Conservation (phyloP, 1,139 yeast species). For the Meyerozyma elateridarum region DNA sequence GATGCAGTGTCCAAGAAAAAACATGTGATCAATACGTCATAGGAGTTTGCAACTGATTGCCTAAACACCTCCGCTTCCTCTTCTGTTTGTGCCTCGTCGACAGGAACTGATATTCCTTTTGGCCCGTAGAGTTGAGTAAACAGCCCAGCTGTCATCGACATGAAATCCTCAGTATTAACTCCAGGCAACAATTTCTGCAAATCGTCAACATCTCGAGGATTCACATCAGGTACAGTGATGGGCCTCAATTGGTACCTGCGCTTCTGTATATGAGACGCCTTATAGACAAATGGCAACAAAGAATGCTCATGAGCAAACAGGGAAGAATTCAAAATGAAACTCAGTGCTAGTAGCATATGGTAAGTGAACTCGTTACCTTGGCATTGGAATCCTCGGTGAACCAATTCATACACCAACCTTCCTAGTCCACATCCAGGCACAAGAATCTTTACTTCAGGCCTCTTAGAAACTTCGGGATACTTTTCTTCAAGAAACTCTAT, state of each 20-base stretch:
- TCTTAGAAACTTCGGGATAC: slow-evolving; percentile 36
- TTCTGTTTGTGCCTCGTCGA: slow-evolving; percentile 1
- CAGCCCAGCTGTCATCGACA: slow-evolving; percentile 80
- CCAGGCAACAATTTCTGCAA: slow-evolving; percentile 26
- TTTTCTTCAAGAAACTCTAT: slow-evolving; percentile 36
- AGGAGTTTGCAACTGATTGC: slow-evolving; percentile 26
- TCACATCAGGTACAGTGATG: slow-evolving; percentile 49
- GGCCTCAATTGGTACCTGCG: slow-evolving; percentile 47
- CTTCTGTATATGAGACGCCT: slow-evolving; percentile 42
- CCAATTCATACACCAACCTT: slow-evolving; percentile 69
- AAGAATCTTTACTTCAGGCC: slow-evolving; percentile 45
- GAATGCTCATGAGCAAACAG: slow-evolving; percentile 31
- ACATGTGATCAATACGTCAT: slow-evolving; percentile 61
- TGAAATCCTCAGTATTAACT: slow-evolving; percentile 46
- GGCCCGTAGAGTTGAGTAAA: slow-evolving; percentile 76
- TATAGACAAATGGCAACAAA: slow-evolving; percentile 53
- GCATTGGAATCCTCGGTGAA: slow-evolving; percentile 61
- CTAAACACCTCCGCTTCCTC: slow-evolving; percentile 34
- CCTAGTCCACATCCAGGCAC: slow-evolving; percentile 89
- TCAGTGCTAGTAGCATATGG: slow-evolving; percentile 72
- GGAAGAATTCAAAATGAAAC: slow-evolving; percentile 56
- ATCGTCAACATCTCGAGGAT: slow-evolving; percentile 34
- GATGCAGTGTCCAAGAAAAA: slow-evolving; percentile 80
- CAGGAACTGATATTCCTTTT: slow-evolving; percentile 8
- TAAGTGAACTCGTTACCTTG: slow-evolving; percentile 84